A percentile compares a stretch with the other conserved stretches of the same genome.
Evolutionary conservation across 306 rosid species (phyloP).

Genomic region (Quercus bicolor): DNA sequence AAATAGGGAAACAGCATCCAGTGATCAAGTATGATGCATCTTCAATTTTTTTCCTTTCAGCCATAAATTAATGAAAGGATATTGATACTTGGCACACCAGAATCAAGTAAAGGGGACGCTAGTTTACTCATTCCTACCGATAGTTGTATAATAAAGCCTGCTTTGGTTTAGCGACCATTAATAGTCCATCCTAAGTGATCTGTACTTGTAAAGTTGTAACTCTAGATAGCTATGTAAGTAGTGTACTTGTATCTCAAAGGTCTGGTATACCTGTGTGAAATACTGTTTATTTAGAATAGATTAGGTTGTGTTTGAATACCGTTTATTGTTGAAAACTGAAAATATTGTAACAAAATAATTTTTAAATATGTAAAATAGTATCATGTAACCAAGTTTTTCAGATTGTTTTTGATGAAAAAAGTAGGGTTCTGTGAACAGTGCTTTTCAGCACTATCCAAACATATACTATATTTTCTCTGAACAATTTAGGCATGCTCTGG

Average conservation of each 20-base stretch:
- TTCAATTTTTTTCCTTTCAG: background rate
- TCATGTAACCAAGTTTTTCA: too few species aligned
- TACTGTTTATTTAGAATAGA: background rate
- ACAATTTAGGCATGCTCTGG: too few species aligned
- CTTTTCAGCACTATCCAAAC: too few species aligned
- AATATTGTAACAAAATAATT: too few species aligned
- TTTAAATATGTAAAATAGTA: too few species aligned
- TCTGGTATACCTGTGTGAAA: background rate
- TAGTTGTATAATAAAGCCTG: background rate
- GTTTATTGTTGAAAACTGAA: too few species aligned
- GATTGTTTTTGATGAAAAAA: too few species aligned
- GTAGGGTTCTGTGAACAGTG: too few species aligned
- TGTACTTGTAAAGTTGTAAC: background rate
- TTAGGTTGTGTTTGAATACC: too few species aligned
- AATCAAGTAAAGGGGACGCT: background rate
- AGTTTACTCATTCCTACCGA: background rate
- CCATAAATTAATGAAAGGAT: background rate
- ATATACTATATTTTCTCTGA: background rate
- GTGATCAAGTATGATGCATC: slow-evolving; percentile 17
- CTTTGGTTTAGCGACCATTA: background rate
- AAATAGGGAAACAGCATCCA: slow-evolving; percentile 3
- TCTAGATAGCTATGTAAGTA: background rate
- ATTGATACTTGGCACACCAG: background rate
- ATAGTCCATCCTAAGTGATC: background rate
- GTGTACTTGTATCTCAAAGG: background rate